Base-by-base conservation (phyloP, 768 basidiomycete species). In the Pisolithus tinctorius region DNA sequence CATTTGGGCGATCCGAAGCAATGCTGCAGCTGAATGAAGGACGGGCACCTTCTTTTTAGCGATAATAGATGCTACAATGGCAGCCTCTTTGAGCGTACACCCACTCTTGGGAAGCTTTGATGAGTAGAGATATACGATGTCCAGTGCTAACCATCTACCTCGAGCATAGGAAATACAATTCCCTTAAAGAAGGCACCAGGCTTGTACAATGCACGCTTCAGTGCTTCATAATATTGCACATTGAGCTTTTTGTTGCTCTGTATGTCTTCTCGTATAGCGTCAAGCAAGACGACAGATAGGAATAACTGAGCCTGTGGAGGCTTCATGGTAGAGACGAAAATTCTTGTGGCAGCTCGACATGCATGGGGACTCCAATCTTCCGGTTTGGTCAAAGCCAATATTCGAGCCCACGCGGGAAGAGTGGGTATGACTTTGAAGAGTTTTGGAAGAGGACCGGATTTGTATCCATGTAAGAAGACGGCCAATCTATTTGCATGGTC, bases 141-240 rank as follows among this genome's bases (percentile, higher is more conserved):
- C 29, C 29, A 13, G n/a, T 37, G 40, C 16, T 45, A 46, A 30
- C 48, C 11, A 63, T 85, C 57, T 61, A 93, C 94, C 64, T 95
- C 92, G 54, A 96, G 78, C 66, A 99, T 75, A 0, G 96, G 96
- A 67, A 99, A 97, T 36, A 99, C 77, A 51, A 99, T 84, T 4
- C 95, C 96, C 66, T 99, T 98, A 78, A 98, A 98, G 67, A 98
- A 97, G 1, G 96, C 95, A 4, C 88, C 88, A 3, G 96, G 96
- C 68, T 98, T 99, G 69, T 95, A 98, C 52, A 98, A 69, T 4
- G 91, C 81, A 59, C 91, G 84, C 68, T 92, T 93, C 58, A 99
- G 65, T n/a, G 86, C 84, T 66, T 94, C 89, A 60, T 93, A 99
- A 55, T 93, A 87, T 54, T 99, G 96, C 14, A 91, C 87, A 63